These are phyloP conservation scores for Boletus rufocinnamomeus DNA, from an alignment of 768 basidiomycete species.

Conservation along the genomic window DNA sequence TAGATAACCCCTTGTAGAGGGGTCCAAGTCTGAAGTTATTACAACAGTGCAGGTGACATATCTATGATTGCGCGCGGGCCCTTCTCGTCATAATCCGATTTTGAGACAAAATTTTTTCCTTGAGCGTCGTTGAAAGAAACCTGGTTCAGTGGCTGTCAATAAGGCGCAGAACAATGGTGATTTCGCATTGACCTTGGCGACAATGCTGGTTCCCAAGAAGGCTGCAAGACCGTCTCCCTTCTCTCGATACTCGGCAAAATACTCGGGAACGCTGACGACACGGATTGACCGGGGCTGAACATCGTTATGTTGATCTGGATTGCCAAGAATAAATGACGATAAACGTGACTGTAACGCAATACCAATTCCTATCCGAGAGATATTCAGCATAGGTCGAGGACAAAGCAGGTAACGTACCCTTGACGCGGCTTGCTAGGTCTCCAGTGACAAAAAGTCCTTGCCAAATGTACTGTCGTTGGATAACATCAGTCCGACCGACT, in stretches of 20 bases:
- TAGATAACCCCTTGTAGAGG: conserved; percentile 8
- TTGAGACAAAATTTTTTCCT: conserved; percentile 73
- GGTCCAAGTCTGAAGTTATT: conserved; percentile 19
- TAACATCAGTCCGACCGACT: conserved; percentile 60
- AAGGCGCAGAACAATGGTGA: not conserved
- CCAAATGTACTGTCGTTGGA: conserved; percentile 73
- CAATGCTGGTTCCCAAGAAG: conserved; percentile 80
- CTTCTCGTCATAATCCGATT: conserved; percentile 70
- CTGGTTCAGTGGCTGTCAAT: conserved; percentile 38
- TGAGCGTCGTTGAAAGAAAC: conserved; percentile 71
- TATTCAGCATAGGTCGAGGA: not conserved
- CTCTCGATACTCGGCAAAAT: conserved; percentile 88
- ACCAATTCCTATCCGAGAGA: conserved; percentile 50
- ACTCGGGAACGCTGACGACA: conserved; percentile 75
- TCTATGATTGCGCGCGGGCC: conserved; percentile 79
- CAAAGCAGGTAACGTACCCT: conserved; percentile 48
- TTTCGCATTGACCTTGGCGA: conserved; percentile 66
- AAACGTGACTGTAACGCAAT: conserved; percentile 73
- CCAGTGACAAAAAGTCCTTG: conserved; percentile 82
- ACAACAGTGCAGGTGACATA: conserved; percentile 74
- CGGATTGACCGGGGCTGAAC: conserved; percentile 69
- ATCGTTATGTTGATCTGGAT: conserved; percentile 66
- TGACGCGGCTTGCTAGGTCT: conserved; percentile 67
- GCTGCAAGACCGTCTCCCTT: conserved; percentile 80
- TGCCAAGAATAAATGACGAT: conserved; percentile 58